Conservation (phyloP, 495 filamentous ascomycete genomes). For the Chaetomium cochliodes region DNA sequence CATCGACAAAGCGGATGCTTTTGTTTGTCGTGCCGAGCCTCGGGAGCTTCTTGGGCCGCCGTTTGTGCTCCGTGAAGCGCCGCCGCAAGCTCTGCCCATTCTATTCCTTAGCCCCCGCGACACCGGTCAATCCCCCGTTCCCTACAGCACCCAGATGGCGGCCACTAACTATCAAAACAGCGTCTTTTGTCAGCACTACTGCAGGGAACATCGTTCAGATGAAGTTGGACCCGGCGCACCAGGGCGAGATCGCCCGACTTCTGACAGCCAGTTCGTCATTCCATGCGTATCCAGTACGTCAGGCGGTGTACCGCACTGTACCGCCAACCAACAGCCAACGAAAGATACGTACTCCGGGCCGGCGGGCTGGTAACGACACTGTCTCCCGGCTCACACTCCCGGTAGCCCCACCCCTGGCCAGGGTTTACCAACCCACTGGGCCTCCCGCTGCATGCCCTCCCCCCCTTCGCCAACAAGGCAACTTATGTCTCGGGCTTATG, state of each 20-base stretch:
- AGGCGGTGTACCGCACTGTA: background rate
- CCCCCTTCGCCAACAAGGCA: background rate
- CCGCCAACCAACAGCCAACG: background rate
- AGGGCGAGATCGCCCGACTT: background rate
- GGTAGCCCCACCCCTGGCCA: background rate
- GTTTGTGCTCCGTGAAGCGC: background rate
- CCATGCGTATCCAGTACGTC: background rate
- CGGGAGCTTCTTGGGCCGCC: background rate
- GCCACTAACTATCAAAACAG: background rate
- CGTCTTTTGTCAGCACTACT: background rate
- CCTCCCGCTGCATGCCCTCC: background rate
- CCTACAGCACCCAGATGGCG: no score
- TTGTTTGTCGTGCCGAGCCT: background rate
- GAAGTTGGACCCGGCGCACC: no score
- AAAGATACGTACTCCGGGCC: background rate
- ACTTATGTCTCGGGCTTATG: background rate
- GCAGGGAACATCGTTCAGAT: background rate
- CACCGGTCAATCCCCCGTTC: background rate
- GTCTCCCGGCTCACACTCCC: background rate
- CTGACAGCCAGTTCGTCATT: background rate
- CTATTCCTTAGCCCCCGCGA: background rate
- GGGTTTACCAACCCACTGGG: constrained; percentile 14
- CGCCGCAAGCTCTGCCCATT: background rate
- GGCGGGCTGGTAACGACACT: background rate
- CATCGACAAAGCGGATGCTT: background rate